phyloP scores from a whole-genome alignment of 2,329 filamentous ascomycete genomes.

The Rutstroemia sp. region DNA sequence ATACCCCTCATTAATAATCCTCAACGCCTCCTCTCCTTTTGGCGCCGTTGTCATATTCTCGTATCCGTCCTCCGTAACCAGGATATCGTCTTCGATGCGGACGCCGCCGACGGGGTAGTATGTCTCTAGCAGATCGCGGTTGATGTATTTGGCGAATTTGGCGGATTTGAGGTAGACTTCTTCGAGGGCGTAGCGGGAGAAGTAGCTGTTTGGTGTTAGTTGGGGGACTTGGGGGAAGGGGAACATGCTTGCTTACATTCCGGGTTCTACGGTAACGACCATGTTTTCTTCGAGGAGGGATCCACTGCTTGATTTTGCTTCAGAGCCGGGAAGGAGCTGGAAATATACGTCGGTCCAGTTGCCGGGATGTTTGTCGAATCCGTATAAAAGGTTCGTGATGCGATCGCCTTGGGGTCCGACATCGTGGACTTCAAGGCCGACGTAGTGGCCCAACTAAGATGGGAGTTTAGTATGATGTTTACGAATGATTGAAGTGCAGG shows the following conservation, averaged over 20 bases:
- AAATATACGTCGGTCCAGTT: conserved; percentile 13
- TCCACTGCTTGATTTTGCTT: conserved; percentile 3
- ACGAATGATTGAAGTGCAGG: background rate
- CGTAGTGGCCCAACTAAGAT: conserved; percentile 37
- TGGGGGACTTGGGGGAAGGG: background rate
- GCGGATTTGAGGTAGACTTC: conserved; percentile 55
- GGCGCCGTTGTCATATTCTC: conserved; percentile 80
- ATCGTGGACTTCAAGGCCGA: conserved; percentile 60
- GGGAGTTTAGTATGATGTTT: background rate
- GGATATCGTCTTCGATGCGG: conserved; percentile 84
- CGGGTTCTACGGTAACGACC: conserved; percentile 74
- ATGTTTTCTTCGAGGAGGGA: conserved; percentile 50
- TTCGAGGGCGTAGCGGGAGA: conserved; percentile 62
- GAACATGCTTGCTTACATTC: conserved; percentile 44
- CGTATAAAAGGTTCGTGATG: conserved; percentile 28
- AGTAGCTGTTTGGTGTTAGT: conserved; percentile 47
- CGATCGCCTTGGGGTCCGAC: conserved; percentile 34
- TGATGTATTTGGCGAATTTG: conserved; percentile 55
- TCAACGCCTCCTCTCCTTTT: conserved; percentile 65
- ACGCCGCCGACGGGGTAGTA: conserved; percentile 82
- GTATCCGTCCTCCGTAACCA: conserved; percentile 68
- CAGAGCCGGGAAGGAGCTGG: conserved; percentile 11
- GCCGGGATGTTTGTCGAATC: background rate
- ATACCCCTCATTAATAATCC: conserved; percentile 40
- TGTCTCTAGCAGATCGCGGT: conserved; percentile 53